Base-by-base conservation (phyloP, 768 basidiomycete species). In the Amanita phalloides region DNA sequence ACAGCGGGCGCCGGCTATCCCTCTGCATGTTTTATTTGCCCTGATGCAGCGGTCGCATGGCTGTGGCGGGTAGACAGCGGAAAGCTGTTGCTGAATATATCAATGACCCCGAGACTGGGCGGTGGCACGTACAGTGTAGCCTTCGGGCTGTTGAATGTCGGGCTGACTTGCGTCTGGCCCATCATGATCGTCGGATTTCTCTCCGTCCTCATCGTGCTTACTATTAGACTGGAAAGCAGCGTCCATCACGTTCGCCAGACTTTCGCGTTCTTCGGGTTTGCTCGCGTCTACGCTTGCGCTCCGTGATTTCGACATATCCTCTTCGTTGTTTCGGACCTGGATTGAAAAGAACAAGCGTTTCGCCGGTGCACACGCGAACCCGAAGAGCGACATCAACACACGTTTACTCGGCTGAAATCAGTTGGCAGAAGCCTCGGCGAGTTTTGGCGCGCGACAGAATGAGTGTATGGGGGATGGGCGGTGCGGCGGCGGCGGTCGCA, bases 31-130 rank as follows among this genome's bases (percentile, higher is more conserved):
- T 58, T 67, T 70, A 43, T 66, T 67, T 17, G 69, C 68, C 55
- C 71, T 70, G 56, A 68, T 61, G 54, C 73, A 74, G 45, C 73
- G 69, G 51, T 74, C 73, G 55, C 73, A 74, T 13, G 71, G 70
- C 45, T 64, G 65, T 25, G 71, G 69, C 30, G 72, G 66, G 51
- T 64, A 64, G 43, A 68, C 64, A 20, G 64, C 55, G 17, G 60
- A 56, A 53, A 60, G 52, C 58, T 60, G 21, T 36, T 32, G 8
- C 9, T 36, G 23, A 23, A 28, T 45, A 32, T 17, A 23, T 35
- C 47, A 33, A 23, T 4, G 25, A 13, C 35, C 14, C 32, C n/a
- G 14, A 33, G 33, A 6, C 43, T 36, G 25, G 33, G 39, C 36
- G 38, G 25, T 33, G 30, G 21, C 30, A 54, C 60, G 50, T 52